These are phyloP conservation scores for Linderina pennispora DNA, from an alignment of 192 early-diverging fungal genomes.

Conservation along the genomic window DNA sequence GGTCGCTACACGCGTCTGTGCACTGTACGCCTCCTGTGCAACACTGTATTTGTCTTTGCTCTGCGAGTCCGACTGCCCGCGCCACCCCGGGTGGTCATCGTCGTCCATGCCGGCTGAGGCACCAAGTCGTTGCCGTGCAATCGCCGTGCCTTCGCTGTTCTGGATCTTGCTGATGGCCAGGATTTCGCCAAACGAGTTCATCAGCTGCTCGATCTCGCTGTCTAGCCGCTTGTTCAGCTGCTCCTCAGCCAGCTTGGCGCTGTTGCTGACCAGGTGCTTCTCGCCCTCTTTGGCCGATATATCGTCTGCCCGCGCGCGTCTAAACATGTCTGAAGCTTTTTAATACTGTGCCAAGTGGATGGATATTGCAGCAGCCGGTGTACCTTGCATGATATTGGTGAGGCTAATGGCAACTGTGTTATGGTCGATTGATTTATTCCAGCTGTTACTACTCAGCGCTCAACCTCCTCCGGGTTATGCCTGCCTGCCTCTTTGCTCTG, in stretches of 20 bases:
- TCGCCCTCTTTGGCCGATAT: constrained; percentile 11
- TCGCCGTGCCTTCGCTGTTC: constrained; percentile 9
- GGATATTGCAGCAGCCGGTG: too few relatives aligned
- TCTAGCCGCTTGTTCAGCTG: constrained; percentile 39
- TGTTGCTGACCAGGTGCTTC: constrained; percentile 30
- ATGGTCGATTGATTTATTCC: too few relatives aligned
- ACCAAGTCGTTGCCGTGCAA: background rate
- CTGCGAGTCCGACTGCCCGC: constrained; percentile 1
- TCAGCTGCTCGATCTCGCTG: constrained; percentile 40
- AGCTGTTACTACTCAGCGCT: too few relatives aligned
- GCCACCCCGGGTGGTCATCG: background rate
- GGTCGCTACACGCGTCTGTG: constrained; percentile 37
- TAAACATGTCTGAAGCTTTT: constrained; percentile 31
- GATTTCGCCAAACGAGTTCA: constrained; percentile 43
- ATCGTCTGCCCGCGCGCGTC: constrained; percentile 24
- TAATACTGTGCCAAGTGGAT: too few relatives aligned
- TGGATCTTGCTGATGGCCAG: constrained; percentile 38
- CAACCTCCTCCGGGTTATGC: too few relatives aligned
- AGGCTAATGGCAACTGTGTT: too few relatives aligned
- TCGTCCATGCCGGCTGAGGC: background rate
- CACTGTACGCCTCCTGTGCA: constrained; percentile 43
- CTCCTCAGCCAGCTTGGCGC: constrained; percentile 22
- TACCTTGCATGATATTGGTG: too few relatives aligned
- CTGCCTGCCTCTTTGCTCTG: too few relatives aligned
- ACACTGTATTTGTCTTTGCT: constrained; percentile 43